Evolutionary conservation across 1,139 yeast genomes (phyloP).

Genomic region (Nematodospora anomalae): DNA sequence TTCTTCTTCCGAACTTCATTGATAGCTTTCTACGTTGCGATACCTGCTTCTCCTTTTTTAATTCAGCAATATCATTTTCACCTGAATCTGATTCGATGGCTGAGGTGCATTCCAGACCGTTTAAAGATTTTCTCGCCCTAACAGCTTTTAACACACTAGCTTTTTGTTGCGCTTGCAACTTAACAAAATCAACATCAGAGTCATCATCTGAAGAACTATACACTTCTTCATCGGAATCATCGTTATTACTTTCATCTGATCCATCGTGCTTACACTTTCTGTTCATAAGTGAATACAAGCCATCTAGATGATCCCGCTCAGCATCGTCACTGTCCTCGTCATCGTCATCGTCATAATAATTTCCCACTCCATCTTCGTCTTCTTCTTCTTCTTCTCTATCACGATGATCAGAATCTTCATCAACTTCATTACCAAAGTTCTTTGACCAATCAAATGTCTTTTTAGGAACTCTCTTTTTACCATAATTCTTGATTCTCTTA

Average conservation of each 20-base stretch:
- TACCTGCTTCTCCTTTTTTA: conserved; percentile 11
- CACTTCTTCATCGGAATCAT: conserved; percentile 30
- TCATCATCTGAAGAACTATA: conserved; percentile 54
- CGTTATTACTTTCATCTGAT: conserved; percentile 28
- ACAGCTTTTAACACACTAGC: conserved; percentile 53
- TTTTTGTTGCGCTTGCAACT: conserved; percentile 65
- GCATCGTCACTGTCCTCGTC: conserved; percentile 22
- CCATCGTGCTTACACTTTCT: conserved; percentile 10
- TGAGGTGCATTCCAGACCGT: conserved; percentile 3
- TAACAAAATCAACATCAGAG: conserved; percentile 69
- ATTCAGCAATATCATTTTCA: conserved; percentile 15
- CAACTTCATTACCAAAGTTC: conserved; percentile 22
- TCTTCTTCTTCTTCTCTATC: conserved; percentile 8
- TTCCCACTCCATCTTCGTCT: conserved; percentile 15
- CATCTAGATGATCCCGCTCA: conserved; percentile 18
- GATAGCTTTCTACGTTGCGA: conserved; percentile 19
- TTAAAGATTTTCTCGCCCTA: conserved; percentile 38
- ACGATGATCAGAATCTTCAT: conserved; percentile 8
- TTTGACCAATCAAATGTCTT: conserved; percentile 26
- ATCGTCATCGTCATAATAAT: conserved; percentile 19
- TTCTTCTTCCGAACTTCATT: conserved; percentile 38
- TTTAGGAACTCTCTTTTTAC: conserved; percentile 26
- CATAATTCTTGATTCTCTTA: conserved; percentile 12
- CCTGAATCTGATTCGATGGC: background rate
- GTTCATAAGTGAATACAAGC: conserved; percentile 24